Base-by-base conservation (phyloP, 192 early-diverging fungal species). In the Bifiguratus adelaidae region DNA sequence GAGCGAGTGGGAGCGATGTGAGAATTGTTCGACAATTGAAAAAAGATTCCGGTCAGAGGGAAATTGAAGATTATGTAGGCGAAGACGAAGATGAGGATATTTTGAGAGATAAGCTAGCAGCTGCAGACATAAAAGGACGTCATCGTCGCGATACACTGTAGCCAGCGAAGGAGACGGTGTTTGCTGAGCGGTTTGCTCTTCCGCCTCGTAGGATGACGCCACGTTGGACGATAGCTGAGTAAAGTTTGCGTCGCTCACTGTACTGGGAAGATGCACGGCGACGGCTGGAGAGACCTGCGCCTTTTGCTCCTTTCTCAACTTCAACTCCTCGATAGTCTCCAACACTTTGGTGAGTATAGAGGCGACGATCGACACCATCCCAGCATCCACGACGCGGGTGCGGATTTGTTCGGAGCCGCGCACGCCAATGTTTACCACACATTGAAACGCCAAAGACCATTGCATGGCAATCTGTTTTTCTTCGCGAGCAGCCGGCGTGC, bases 51-150 rank as follows among this genome's bases (percentile, higher is more conserved):
- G 62, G 8, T 51, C 41, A n/a, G n/a, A n/a, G 18, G 68, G 57
- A 4, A 21, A 4, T 24, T 66, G 47, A 9, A 65, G 58, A 9
- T 61, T 65, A 35, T 74, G 72, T 34, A 78, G 72, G 3, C 70
- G 55, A 3, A 63, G 71, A n/a, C 93, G 81, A 46, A 91, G 70
- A 5, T 82, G 73, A 19, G 86, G 82, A 58, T 91, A 92, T 60
- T 96, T 96, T 41, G 81, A 85, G 7, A 96, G 77, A 49, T 90
- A 90, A 24, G 88, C 88, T 8, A 92, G 71, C 11, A 96, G 67
- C 63, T 92, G 91, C 45, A 87, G 67, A 3, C 87, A 78, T 30
- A 88, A 71, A 23, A 88, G 61, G 23, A 91, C 80, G 40, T 95
- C 86, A 48, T 91, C 85, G 44, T 81, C 77, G 47, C 83, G 82